Conservation (phyloP, 345 rosid species). For the Melastoma malabathricum region DNA sequence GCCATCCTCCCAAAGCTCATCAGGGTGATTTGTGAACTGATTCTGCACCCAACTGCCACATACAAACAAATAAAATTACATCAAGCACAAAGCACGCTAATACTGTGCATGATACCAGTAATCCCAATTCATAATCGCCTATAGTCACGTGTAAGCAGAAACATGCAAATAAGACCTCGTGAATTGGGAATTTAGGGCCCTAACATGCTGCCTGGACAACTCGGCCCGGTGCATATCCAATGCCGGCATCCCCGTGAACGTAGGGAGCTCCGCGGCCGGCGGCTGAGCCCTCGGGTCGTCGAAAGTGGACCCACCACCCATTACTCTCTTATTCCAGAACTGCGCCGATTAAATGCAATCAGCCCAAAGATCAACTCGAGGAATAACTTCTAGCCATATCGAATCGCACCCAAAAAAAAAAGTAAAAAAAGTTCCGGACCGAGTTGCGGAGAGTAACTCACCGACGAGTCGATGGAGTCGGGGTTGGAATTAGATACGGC, state of each 20-base stretch:
- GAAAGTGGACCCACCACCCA: slow-evolving; percentile 37
- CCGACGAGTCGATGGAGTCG: slow-evolving; percentile 40
- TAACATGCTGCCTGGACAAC: slow-evolving; percentile 67
- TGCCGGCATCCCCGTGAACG: slow-evolving; percentile 10
- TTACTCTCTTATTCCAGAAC: slow-evolving; percentile 54
- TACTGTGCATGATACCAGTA: no score
- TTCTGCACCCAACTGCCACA: slow-evolving; percentile 78
- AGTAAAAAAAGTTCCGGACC: no score
- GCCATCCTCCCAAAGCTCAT: slow-evolving; percentile 99
- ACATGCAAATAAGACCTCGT: slow-evolving; percentile 32
- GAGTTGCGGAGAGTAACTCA: slow-evolving; percentile 18
- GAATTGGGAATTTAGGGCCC: slow-evolving; percentile 87
- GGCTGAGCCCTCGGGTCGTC: slow-evolving; percentile 41
- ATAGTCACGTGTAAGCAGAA: no score
- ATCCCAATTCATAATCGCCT: no score
- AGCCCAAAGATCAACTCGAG: no score
- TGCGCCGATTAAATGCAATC: slow-evolving; percentile 17
- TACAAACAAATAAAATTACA: slow-evolving; percentile 7
- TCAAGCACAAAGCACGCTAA: no score
- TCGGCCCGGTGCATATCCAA: slow-evolving; percentile 55
- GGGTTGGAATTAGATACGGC: slow-evolving; percentile 10
- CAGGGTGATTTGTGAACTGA: slow-evolving; percentile 83
- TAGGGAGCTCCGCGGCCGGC: slow-evolving; percentile 9
- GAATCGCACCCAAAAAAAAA: no score
- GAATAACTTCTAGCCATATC: no score